These are phyloP conservation scores for Lotus japonicus DNA, from an alignment of 306 rosid species.

Conservation along the genomic window DNA sequence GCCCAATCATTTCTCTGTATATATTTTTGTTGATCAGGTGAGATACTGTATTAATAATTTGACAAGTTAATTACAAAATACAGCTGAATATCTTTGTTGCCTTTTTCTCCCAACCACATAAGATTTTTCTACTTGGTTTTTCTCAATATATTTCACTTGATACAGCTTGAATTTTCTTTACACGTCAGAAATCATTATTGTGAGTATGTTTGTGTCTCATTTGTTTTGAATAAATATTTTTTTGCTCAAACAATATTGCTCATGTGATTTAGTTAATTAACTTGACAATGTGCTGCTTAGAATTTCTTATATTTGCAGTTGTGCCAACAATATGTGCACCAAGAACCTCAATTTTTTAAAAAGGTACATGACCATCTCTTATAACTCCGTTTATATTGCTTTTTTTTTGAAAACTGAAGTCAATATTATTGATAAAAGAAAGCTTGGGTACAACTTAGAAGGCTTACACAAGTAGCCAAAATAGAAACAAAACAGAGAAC, in stretches of 20 bases:
- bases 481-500: too few relatives aligned
- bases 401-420: too few relatives aligned
- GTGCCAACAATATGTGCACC: constrained; percentile 33
- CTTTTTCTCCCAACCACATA: neutral
- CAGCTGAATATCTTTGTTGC: neutral
- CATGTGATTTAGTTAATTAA: constrained; percentile 10
- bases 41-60: constrained; percentile 5
- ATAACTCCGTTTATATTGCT: neutral
- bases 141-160: neutral
- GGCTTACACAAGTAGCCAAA: too few relatives aligned
- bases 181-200: neutral
- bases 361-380: constrained; percentile 38
- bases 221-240: neutral
- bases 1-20: constrained; percentile 72
- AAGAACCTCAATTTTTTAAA: constrained; percentile 26
- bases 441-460: too few relatives aligned
- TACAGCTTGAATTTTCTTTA: too few relatives aligned
- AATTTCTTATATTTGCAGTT: constrained; percentile 46
- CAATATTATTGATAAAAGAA: too few relatives aligned
- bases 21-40: constrained; percentile 63
- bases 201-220: neutral
- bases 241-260: neutral
- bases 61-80: neutral
- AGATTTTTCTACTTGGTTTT: constrained; percentile 4
- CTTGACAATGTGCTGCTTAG: constrained; percentile 17